Percentiles rank a stretch among this genome's conserved stretches.
Conservation (phyloP, 441 rosid genomes). For the Aquilaria agallochum region DNA sequence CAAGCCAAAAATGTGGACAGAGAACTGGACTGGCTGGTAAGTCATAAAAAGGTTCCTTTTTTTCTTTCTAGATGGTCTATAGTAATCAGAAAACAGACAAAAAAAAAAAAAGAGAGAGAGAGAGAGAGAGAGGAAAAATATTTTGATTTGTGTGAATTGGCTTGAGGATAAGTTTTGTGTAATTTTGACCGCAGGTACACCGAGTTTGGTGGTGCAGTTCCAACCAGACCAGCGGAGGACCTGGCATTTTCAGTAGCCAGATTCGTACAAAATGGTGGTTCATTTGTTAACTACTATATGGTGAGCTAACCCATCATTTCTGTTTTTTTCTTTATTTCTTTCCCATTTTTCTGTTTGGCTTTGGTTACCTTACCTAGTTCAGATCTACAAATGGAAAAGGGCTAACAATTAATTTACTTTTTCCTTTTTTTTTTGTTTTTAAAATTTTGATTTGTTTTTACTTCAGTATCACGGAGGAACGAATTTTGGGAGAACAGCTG, state of each 20-base stretch:
- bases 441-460: neutral
- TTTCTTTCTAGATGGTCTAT: neutral
- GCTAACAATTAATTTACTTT: neutral
- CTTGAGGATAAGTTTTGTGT: too few species aligned
- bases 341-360: neutral
- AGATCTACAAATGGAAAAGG: neutral
- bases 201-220: constrained; percentile 36
- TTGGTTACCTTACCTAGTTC: neutral
- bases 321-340: too few species aligned
- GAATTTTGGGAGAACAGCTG: constrained; percentile 36
- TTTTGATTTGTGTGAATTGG: too few species aligned
- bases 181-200: constrained; percentile 7
- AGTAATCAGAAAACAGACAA: too few species aligned
- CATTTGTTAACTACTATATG: constrained; percentile 59
- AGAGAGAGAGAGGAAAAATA: too few species aligned
- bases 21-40: constrained; percentile 65
- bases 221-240: constrained; percentile 55
- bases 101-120: too few species aligned
- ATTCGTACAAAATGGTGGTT: constrained; percentile 55
- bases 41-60: constrained; percentile 5
- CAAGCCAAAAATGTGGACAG: constrained; percentile 72
- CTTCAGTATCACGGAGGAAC: constrained; percentile 42
- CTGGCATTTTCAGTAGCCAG: constrained; percentile 52
- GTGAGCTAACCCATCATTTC: constrained; percentile 16
- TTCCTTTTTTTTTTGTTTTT: neutral